Percentiles rank a stretch among this genome's conserved stretches.
Evolutionary conservation across 2,329 filamentous ascomycete genomes (phyloP).

Genomic region (Myriosclerotinia duriaeana): DNA sequence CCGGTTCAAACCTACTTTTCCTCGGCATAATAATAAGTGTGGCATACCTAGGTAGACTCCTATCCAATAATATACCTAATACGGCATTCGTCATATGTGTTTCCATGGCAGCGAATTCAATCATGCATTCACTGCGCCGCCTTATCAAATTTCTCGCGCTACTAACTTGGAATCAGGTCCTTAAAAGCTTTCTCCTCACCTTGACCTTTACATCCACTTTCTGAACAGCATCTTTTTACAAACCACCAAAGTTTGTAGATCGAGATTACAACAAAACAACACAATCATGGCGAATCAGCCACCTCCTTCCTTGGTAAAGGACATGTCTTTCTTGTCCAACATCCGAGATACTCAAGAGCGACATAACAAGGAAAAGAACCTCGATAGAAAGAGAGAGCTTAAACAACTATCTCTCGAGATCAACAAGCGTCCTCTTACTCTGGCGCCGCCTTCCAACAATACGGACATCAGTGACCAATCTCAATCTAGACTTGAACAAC

Average conservation of each 20-base stretch:
- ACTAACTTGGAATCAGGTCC: background rate
- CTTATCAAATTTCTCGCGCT: background rate
- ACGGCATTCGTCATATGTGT: background rate
- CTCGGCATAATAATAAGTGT: accelerated
- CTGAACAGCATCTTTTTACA: background rate
- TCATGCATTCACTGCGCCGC: background rate
- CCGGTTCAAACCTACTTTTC: background rate
- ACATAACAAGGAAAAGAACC: accelerated
- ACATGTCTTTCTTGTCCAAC: background rate
- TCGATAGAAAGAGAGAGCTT: background rate
- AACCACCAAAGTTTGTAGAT: no score
- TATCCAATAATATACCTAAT: background rate
- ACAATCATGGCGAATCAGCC: background rate
- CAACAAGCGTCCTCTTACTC: background rate
- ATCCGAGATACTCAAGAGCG: background rate
- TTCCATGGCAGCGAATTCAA: background rate
- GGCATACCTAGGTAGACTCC: accelerated
- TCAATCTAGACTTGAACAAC: background rate
- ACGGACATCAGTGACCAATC: background rate
- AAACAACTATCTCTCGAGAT: background rate
- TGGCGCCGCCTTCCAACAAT: background rate
- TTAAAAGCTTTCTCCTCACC: background rate
- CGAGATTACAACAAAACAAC: background rate
- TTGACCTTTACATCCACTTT: background rate
- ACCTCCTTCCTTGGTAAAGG: background rate